Percentiles rank a stretch among this genome's conserved stretches.
phyloP scores from a whole-genome alignment of 345 rosid genomes.

The Pistacia atlantica region DNA sequence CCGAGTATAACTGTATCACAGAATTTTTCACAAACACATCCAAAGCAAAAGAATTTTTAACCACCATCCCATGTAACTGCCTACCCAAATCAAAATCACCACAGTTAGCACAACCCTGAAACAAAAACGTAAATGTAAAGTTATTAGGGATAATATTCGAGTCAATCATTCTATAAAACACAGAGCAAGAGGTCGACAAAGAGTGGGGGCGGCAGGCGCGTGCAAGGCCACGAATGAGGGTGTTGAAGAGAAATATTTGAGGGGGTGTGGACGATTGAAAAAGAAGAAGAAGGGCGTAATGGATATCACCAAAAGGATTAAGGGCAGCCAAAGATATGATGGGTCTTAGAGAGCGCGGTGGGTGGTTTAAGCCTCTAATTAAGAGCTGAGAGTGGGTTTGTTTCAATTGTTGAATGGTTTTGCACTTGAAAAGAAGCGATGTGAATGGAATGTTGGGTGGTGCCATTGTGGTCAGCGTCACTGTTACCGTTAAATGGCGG shows the following conservation, averaged over 20 bases:
- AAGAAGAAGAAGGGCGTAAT: conserved; percentile 20
- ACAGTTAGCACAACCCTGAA: conserved; percentile 14
- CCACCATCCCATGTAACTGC: conserved; percentile 22
- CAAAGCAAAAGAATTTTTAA: conserved; percentile 23
- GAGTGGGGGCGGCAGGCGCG: not conserved
- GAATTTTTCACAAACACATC: conserved; percentile 29
- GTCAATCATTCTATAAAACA: conserved; percentile 5
- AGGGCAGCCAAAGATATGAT: conserved; percentile 18
- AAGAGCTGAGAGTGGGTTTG: conserved; percentile 20
- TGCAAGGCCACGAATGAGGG: conserved; percentile 20
- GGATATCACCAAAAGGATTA: conserved; percentile 7
- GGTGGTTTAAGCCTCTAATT: conserved; percentile 16
- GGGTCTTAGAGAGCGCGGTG: conserved; percentile 15
- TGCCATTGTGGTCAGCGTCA: not conserved
- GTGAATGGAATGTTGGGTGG: conserved; percentile 7
- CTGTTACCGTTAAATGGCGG: not conserved
- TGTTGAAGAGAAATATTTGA: conserved; percentile 20
- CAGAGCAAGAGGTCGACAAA: not conserved
- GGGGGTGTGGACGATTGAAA: conserved; percentile 11
- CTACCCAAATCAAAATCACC: conserved; percentile 17
- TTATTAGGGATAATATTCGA: conserved; percentile 15
- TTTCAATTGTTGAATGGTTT: conserved; percentile 15
- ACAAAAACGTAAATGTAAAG: conserved; percentile 21
- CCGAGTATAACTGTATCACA: conserved; percentile 20
- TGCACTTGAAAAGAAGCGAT: conserved; percentile 12